Evolutionary conservation across 495 filamentous ascomycete genomes (phyloP).

Genomic region (Corynascus novoguineensis): DNA sequence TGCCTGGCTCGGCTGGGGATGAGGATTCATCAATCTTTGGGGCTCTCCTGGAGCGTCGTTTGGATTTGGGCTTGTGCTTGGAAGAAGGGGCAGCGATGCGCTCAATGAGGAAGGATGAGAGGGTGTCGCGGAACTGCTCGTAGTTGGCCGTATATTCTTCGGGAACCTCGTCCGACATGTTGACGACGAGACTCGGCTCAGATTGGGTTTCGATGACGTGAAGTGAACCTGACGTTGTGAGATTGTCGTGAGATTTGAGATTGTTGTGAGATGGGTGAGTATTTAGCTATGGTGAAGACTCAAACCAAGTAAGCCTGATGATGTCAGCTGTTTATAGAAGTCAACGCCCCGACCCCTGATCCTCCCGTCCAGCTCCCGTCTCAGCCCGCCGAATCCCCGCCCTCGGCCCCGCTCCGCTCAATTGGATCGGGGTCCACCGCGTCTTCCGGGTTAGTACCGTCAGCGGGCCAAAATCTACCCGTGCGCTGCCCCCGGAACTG

Average conservation of each 20-base stretch:
- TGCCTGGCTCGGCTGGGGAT: constrained; percentile 15
- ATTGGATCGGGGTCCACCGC: background rate
- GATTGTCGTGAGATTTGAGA: background rate
- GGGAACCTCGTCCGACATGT: constrained; percentile 10
- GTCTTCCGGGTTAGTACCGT: background rate
- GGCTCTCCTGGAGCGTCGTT: constrained; percentile 36
- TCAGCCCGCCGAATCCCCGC: background rate
- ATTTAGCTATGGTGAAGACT: too few relatives aligned
- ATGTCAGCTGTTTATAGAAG: too few relatives aligned
- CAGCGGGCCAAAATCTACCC: background rate
- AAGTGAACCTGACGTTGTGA: background rate
- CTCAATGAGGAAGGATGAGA: constrained; percentile 42
- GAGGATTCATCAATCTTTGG: constrained; percentile 10
- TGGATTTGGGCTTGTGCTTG: constrained; percentile 41
- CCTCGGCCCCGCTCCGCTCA: constrained; percentile 1
- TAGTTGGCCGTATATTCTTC: constrained; percentile 50
- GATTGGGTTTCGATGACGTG: background rate
- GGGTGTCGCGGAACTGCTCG: constrained; percentile 63
- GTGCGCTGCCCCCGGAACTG: background rate
- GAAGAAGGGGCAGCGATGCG: constrained; percentile 42
- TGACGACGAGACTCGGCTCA: background rate
- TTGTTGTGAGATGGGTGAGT: too few relatives aligned
- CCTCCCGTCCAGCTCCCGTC: background rate
- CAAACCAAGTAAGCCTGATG: too few relatives aligned
- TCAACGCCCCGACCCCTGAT: too few relatives aligned